Evolutionary conservation across 805 yeast species (phyloP).

Genomic region (Zygoascus ofunaensis): DNA sequence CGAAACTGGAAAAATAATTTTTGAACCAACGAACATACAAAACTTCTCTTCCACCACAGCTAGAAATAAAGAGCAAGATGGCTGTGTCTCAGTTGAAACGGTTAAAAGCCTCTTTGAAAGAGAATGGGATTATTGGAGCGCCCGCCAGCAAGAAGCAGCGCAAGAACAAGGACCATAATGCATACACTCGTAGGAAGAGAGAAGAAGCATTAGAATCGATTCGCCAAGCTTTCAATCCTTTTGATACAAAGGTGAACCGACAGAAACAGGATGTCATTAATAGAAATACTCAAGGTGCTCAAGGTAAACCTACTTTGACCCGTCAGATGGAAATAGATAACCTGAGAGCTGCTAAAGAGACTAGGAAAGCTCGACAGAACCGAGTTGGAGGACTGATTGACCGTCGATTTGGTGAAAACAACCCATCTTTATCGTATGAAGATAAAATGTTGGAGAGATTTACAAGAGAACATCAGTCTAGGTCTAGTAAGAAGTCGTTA

Average conservation of each 20-base stretch:
- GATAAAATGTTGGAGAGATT: constrained; percentile 94
- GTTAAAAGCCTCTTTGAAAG: constrained; percentile 66
- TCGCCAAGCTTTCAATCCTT: constrained; percentile 81
- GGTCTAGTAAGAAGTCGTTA: constrained; percentile 46
- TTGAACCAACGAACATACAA: no score
- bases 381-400: constrained; percentile 74
- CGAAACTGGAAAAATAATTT: no score
- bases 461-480: constrained; percentile 66
- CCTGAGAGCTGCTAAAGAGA: constrained; percentile 54
- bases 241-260: constrained; percentile 66
- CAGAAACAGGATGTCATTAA: constrained; percentile 46
- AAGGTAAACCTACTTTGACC: constrained; percentile 60
- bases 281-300: constrained; percentile 38
- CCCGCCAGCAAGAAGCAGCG: constrained; percentile 42
- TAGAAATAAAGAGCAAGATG: no score
- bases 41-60: no score
- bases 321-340: constrained; percentile 59
- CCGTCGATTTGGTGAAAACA: constrained; percentile 86
- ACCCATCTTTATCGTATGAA: constrained; percentile 62
- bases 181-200: constrained; percentile 45
- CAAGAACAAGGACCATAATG: constrained; percentile 25
- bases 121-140: constrained; percentile 80
- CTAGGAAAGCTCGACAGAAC: constrained; percentile 49
- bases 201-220: constrained; percentile 50
- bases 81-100: constrained; percentile 84